Evolutionary conservation across 805 yeast genomes (phyloP).

Genomic region (Wickerhamomyces mucosus): DNA sequence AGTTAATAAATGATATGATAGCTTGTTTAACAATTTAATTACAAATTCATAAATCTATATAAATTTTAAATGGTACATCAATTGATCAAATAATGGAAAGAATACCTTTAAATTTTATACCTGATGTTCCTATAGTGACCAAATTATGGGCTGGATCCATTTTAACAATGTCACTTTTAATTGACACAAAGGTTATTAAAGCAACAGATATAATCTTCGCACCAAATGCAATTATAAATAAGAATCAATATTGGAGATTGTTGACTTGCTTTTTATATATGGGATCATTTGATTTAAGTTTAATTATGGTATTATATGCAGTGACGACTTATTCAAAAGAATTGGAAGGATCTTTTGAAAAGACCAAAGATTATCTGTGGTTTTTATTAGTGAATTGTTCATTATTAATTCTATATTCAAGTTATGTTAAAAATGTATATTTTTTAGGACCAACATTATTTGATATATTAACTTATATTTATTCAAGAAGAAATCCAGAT

Average conservation of each 20-base stretch:
- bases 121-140: slow-evolving; percentile 12
- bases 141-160: slow-evolving; percentile 10
- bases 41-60: too few relatives aligned
- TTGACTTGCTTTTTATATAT: slow-evolving; percentile 12
- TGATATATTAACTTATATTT: slow-evolving; percentile 10
- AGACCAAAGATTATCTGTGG: slow-evolving; percentile 14
- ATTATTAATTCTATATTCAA: slow-evolving; percentile 5
- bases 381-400: slow-evolving; percentile 5
- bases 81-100: slow-evolving; percentile 15
- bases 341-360: slow-evolving; percentile 8
- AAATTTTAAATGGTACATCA: too few relatives aligned
- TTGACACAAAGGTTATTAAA: slow-evolving; percentile 6
- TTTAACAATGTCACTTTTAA: slow-evolving; percentile 6
- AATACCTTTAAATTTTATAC: slow-evolving; percentile 11
- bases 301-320: slow-evolving; percentile 5
- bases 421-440: slow-evolving; percentile 2
- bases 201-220: slow-evolving; percentile 7
- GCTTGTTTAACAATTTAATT: too few relatives aligned
- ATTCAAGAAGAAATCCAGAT: slow-evolving; percentile 15
- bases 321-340: slow-evolving; percentile 6
- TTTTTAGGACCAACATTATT: slow-evolving; percentile 6
- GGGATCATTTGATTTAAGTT: slow-evolving; percentile 9
- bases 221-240: slow-evolving; percentile 5
- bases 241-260: slow-evolving; percentile 15
- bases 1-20: too few relatives aligned